Base-by-base conservation (phyloP, 495 filamentous ascomycete genomes). In the Penicillium bialowiezense region DNA sequence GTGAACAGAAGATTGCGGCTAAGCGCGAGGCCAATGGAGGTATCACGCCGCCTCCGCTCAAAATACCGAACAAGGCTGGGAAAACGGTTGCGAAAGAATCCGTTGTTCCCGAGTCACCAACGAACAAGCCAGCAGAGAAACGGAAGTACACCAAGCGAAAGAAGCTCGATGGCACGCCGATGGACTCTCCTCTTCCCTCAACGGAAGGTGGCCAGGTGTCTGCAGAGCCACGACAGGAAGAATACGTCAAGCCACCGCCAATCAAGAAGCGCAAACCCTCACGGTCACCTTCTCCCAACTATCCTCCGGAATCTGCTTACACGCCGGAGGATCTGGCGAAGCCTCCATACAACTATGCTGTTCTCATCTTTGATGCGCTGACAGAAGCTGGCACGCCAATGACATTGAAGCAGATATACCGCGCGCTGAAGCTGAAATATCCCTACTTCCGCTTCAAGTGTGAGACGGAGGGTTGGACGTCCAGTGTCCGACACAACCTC, bases 401-500 rank as follows among this genome's bases (percentile, higher is more conserved):
- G 69, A 89, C 90, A 23, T 73, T 98, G 26, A 92, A 95, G 57
- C 87, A 96, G 64, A 97, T 98, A 33, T 98, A 98, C 65, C 85
- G 88, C 54, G 82, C 87, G 20, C 88, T 98, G 51, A 86, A 89
- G 68, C 71, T 85, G 59, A 88, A 87, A 58, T 96, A 95, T 59
- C 95, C 93, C 1, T 96, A 82, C 67, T 98, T 89, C 68, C 89
- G 88, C 51, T 88, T 97, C 67, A 81, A 81, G 45, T 83, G 84
- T 23, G 69, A 75, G 55, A 92, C 90, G 5, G 87, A 84, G 54
- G 93, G 93, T 12, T 98, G 93, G 93, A 92, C 97, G 60, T 96
- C 91, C 54, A 96, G 90, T 70, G 90, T 98, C 17, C 86, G 93
- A 4, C 93, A 98, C 67, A 98, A 98, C 51, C 78, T 98, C 20